These are phyloP conservation scores for Rosa chinensis DNA, from an alignment of 306 rosid species.

Conservation along the genomic window DNA sequence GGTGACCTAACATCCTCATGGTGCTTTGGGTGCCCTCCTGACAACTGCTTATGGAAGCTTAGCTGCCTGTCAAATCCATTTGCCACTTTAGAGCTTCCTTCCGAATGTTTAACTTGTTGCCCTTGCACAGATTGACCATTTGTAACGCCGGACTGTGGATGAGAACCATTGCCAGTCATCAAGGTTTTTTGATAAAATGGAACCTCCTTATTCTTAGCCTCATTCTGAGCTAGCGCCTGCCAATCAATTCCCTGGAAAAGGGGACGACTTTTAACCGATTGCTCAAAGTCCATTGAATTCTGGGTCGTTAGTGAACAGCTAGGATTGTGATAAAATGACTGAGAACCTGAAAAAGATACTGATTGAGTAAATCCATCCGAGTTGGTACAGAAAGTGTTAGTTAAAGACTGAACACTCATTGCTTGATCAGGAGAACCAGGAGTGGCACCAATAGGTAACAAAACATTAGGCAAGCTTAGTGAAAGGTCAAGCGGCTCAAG, in stretches of 20 bases:
- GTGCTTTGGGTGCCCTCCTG: constrained; percentile 69
- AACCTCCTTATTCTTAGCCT: constrained; percentile 70
- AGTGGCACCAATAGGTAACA: constrained; percentile 84
- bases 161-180: constrained; percentile 59
- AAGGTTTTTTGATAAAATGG: constrained; percentile 56
- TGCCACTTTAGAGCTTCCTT: constrained; percentile 70
- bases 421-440: constrained; percentile 90
- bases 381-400: constrained; percentile 64
- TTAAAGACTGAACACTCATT: constrained; percentile 81
- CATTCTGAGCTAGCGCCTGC: constrained; percentile 82
- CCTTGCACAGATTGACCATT: constrained; percentile 68
- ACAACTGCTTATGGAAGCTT: constrained; percentile 80
- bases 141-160: constrained; percentile 57
- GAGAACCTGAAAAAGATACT: constrained; percentile 93
- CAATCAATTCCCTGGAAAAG: constrained; percentile 90
- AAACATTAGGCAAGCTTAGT: constrained; percentile 90
- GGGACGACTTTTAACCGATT: constrained; percentile 93
- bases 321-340: constrained; percentile 88
- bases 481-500: constrained; percentile 86
- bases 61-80: constrained; percentile 79
- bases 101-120: constrained; percentile 59
- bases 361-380: constrained; percentile 95
- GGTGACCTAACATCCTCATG: constrained; percentile 81
- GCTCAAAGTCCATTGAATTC: constrained; percentile 82
- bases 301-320: constrained; percentile 93